These are phyloP conservation scores for Pythium grandisporangium DNA, from an alignment of 352 stramenopile genomes.

Conservation along the genomic window DNA sequence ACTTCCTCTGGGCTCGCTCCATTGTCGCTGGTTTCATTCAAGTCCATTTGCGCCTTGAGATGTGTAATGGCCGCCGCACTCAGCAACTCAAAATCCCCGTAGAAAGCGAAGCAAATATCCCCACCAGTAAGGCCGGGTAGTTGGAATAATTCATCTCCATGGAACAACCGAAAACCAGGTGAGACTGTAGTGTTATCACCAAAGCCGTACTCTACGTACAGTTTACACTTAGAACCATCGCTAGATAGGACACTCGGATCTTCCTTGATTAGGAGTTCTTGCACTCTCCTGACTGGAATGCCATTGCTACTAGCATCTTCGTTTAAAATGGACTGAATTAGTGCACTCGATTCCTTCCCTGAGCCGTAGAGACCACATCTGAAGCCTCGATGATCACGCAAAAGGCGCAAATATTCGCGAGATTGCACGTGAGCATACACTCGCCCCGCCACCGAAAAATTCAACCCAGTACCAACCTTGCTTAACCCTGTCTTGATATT, in stretches of 20 bases:
- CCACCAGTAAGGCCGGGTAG: too few relatives aligned
- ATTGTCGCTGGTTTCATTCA: too few relatives aligned
- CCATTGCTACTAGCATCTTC: too few relatives aligned
- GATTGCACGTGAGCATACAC: conserved; percentile 34
- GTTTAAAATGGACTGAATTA: conserved; percentile 7
- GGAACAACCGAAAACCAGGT: too few relatives aligned
- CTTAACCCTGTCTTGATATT: conserved; percentile 23
- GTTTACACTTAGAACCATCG: too few relatives aligned
- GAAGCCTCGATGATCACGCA: conserved; percentile 16
- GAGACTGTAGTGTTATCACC: too few relatives aligned
- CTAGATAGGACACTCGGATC: too few relatives aligned
- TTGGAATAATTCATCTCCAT: too few relatives aligned
- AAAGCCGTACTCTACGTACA: too few relatives aligned
- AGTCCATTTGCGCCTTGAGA: conserved; percentile 15
- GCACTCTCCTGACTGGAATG: too few relatives aligned
- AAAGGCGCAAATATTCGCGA: conserved; percentile 15
- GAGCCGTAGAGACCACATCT: conserved; percentile 25
- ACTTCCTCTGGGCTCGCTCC: conserved; percentile 5
- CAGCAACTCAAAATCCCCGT: conserved; percentile 40
- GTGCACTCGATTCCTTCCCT: conserved; percentile 26
- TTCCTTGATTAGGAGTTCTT: too few relatives aligned
- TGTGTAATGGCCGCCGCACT: conserved; percentile 12
- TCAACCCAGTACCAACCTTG: conserved; percentile 62
- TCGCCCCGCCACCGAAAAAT: conserved; percentile 65
- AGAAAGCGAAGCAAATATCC: conserved; percentile 42